A percentile compares a stretch with the other conserved stretches of the same genome.
Evolutionary conservation across 148 eudicot species (phyloP).

Genomic region (Rheum nobile): DNA sequence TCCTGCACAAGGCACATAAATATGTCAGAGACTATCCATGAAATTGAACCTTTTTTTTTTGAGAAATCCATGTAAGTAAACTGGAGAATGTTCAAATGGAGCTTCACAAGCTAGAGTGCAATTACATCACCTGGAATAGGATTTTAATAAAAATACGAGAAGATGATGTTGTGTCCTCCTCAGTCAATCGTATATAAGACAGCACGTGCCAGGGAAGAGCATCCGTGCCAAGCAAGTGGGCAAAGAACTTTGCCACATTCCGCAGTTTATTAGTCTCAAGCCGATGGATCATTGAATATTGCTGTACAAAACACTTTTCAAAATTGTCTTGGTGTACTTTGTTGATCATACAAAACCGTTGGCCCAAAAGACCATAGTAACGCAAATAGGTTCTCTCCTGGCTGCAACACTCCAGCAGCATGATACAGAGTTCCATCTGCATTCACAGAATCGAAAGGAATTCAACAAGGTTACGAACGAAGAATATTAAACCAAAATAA

Average conservation of each 20-base stretch:
- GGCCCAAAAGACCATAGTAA: slow-evolving; percentile 86
- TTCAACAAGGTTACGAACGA: background rate
- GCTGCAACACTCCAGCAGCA: slow-evolving; percentile 95
- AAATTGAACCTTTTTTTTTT: too few species aligned
- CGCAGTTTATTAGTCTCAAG: slow-evolving; percentile 85
- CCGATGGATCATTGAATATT: slow-evolving; percentile 91
- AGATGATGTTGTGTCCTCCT: slow-evolving; percentile 90
- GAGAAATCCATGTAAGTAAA: background rate
- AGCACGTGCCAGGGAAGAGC: slow-evolving; percentile 90
- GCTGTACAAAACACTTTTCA: slow-evolving; percentile 78
- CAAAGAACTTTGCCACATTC: slow-evolving; percentile 89
- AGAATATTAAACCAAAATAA: background rate
- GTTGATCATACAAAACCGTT: slow-evolving; percentile 82
- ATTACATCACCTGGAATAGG: slow-evolving; percentile 77
- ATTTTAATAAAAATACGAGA: slow-evolving; percentile 93
- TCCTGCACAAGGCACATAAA: slow-evolving; percentile 35
- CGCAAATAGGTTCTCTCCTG: slow-evolving; percentile 93
- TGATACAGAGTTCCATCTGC: slow-evolving; percentile 92
- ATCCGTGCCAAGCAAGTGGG: slow-evolving; percentile 77
- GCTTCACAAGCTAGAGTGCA: background rate
- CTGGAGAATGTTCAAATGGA: background rate
- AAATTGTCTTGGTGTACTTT: slow-evolving; percentile 82
- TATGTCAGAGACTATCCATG: background rate
- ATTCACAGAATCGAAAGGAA: slow-evolving; percentile 11
- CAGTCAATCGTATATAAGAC: slow-evolving; percentile 74